Evolutionary conservation across 2,329 filamentous ascomycete genomes (phyloP), one percentile per base, ranked within the genome.

Genomic region (Phyllosticta capitalensis): DNA sequence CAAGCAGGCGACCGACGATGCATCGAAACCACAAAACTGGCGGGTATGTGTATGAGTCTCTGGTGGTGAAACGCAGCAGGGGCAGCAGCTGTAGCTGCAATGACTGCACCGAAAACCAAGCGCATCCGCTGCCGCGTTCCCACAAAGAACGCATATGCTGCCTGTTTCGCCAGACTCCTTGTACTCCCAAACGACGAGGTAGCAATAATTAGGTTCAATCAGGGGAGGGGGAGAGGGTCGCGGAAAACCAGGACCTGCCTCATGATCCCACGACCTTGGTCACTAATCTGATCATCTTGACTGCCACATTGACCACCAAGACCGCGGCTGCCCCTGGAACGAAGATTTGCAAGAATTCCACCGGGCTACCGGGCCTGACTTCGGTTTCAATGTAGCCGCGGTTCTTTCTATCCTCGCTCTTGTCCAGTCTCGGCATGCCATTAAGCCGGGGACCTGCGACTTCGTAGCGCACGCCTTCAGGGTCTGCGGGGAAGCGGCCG

Each of bases 401-500:
- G 54, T 33, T 26, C 19, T 30, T 22, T 48, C 21, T 55, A 26
- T 48, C 54, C 19, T 54, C 54, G 21, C n/a, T 26, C 38, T 56
- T 54, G 22, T 61, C 50, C 10, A 57, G 21, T n/a, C 30, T 61
- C 14, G 54, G 24, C 53, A 22, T 45, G 54, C 55, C 52, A 21
- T 56, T 61, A 10, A 54, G 30, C 2, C 52, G 24, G 9, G 22
- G 49, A 19, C 45, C 57, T 17, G 22, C n/a, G n/a, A 52, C 24
- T n/a, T 60, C 63, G n/a, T 52, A 55, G 19, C 55, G 45, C 2
- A 52, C 14, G 26, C 38, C 53, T 14, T 56, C 60, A 30, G 51
- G 75, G 63, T 88, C 86, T 1, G 85, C 80, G 0, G 94, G 94
- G 68, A 99, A 95, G n/a, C 87, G 82, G 2, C 90, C 91, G 0